Evolutionary conservation across 73 alveolate species (phyloP).

Genomic region (Paramecium tetraurelia): DNA sequence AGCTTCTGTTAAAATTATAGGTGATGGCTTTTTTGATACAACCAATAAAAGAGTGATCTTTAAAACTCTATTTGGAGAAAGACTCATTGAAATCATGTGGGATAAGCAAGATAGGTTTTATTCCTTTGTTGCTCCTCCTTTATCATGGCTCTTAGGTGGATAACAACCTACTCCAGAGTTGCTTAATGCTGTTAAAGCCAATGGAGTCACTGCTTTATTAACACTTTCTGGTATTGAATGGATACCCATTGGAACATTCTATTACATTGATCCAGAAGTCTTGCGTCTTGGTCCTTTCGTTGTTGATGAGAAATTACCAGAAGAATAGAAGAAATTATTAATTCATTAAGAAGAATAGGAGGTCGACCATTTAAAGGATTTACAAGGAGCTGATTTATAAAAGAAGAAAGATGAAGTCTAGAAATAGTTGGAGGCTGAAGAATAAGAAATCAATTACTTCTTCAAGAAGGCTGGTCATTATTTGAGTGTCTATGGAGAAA

Average conservation of each 20-base stretch:
- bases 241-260: constrained; percentile 87
- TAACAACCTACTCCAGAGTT: constrained; percentile 84
- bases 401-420: constrained; percentile 58
- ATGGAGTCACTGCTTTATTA: constrained; percentile 79
- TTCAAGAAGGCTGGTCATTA: constrained; percentile 49
- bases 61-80: constrained; percentile 84
- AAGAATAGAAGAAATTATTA: constrained; percentile 70
- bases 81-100: constrained; percentile 94
- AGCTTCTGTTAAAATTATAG: constrained; percentile 82
- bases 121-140: constrained; percentile 91
- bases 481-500: constrained; percentile 52
- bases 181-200: constrained; percentile 71
- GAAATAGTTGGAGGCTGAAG: constrained; percentile 28
- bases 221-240: constrained; percentile 95
- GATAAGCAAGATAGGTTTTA: constrained; percentile 89
- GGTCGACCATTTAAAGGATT: constrained; percentile 49
- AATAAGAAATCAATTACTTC: constrained; percentile 44
- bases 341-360: constrained; percentile 54
- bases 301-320: constrained; percentile 76
- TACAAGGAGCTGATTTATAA: constrained; percentile 28
- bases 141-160: constrained; percentile 94
- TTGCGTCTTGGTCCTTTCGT: constrained; percentile 80
- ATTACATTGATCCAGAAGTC: constrained; percentile 84
- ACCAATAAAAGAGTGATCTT: constrained; percentile 88
- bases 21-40: constrained; percentile 96